Base-by-base conservation (phyloP, 768 basidiomycete species). In the Hypsizygus marmoreus region DNA sequence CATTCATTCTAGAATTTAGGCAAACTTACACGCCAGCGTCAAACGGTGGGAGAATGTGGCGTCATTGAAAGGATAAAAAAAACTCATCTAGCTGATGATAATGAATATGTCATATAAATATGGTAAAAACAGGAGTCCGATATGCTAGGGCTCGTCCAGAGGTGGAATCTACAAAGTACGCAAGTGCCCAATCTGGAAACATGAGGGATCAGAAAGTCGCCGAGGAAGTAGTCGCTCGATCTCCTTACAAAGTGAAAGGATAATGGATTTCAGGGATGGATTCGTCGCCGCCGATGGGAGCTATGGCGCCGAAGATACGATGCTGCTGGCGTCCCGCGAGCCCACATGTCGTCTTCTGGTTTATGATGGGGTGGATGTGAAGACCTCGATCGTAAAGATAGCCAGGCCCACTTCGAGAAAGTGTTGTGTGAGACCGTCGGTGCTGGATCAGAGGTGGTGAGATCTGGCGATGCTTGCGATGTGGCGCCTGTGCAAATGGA, bases 281-380 rank as follows among this genome's bases (percentile, higher is more conserved):
- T 43, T 39, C 57, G 33, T 40, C 57, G 49, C 24, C 57, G 37
- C 13, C 53, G 57, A 20, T 39, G 54, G 32, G 54, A 49, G 12
- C 40, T 43, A 19, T 40, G 48, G 22, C 55, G 50, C 17, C 57
- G 54, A 28, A 55, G 47, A 17, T 47, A 40, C 1, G 47, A 46
- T 2, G 49, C 43, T 2, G 51, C 49, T 12, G 47, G 45, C 6
- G 49, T 51, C 19, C 54, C 51, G 10, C 38, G 43, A 8, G 44
- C 23, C n/a, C 31, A 35, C 8, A 43, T 25, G 16, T 55, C 43
- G 12, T 46, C 45, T 14, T 22, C 20, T 19, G 37, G 41, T 3
- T 47, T 9, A 17, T 22, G 6, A 6, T 42, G 34, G 13, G 46
- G 13, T 13, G 4, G 12, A 17, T 33, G 20, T 14, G 24, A 23